Evolutionary conservation across 225 moss, liverwort and hornwort species (phyloP), one percentile per base, ranked within the genome.

Genomic region (Asterella californica): DNA sequence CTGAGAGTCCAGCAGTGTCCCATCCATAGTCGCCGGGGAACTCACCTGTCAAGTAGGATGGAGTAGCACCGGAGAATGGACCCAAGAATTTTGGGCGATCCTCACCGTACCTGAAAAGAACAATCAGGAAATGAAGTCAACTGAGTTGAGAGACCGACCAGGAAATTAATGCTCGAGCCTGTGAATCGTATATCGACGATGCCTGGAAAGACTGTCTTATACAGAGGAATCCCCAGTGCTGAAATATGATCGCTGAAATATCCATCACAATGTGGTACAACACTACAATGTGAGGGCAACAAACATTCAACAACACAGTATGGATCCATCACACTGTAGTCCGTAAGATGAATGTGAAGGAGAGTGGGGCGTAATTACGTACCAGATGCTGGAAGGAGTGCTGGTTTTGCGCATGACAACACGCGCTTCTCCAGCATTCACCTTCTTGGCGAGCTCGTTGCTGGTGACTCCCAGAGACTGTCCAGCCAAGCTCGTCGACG

Each of bases 21-120:
- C 87, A 89, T 30, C 87, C 87, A 63, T 89, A 89, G 88, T 90
- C 88, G 0, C 90, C 80, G 11, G 86, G 81, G 79, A 81, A 86
- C 52, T 83, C 86, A 45, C 86, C 86, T 49, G 57, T 86, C 7
- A 42, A 42, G 0, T 87, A 82, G 62, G 85, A 87, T 5, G 87
- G 83, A 74, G 86, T 84, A 46, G 81, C 75, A 21, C 72, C 81
- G 17, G 79, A 86, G 81, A 86, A 86, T 45, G 79, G 89, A 72
- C 54, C 90, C 87, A 90, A 77, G 37, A 18, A 90, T 81, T 84
- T 88, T 48, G 88, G 90, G 64, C 90, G 74, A 76, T 90, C 90
- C 21, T 83, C 83, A 38, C 90, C 89, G 19, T 89, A 89, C 89
- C 89, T 86, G 70, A 34, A 48, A 17, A 14, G 22, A 53, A 53